These are phyloP conservation scores for Heliocybe sulcata DNA, from an alignment of 1,284 basidiomycete genomes.

Conservation along the genomic window DNA sequence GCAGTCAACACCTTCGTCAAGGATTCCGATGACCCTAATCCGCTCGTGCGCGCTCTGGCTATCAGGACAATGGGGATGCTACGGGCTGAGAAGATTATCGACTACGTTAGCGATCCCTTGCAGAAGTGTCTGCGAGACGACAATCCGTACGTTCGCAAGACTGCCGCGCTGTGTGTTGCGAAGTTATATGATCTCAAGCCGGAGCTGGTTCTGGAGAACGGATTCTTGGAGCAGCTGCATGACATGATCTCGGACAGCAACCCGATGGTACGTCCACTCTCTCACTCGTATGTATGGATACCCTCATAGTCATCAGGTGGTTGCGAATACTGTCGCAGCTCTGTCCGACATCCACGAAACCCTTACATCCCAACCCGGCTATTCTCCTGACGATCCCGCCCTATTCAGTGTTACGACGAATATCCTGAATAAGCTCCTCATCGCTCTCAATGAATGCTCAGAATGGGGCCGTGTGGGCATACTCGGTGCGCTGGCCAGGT, in stretches of 20 bases:
- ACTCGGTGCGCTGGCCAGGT: slow-evolving; percentile 81
- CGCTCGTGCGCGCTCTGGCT: slow-evolving; percentile 91
- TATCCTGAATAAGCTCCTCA: slow-evolving; percentile 85
- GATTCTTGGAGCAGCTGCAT: slow-evolving; percentile 84
- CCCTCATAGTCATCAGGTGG: slow-evolving; percentile 53
- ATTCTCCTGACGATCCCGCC: slow-evolving; percentile 53
- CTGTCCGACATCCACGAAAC: slow-evolving; percentile 87
- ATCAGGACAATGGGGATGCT: slow-evolving; percentile 98
- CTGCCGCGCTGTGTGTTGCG: slow-evolving; percentile 91
- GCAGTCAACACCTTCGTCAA: slow-evolving; percentile 99
- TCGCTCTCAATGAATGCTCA: slow-evolving; percentile 96
- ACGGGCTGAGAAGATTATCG: slow-evolving; percentile 97
- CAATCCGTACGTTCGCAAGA: slow-evolving; percentile 97
- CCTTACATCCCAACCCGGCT: slow-evolving; percentile 46
- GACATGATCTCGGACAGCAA: slow-evolving; percentile 94
- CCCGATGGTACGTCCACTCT: slow-evolving; percentile 72
- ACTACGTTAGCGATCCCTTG: slow-evolving; percentile 93
- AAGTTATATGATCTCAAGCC: slow-evolving; percentile 98
- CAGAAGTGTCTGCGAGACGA: slow-evolving; percentile 90
- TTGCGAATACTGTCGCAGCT: slow-evolving; percentile 91
- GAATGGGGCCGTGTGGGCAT: slow-evolving; percentile 98
- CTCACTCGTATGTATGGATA: slow-evolving; percentile 7
- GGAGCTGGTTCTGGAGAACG: slow-evolving; percentile 90
- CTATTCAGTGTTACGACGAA: slow-evolving; percentile 78
- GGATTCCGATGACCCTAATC: slow-evolving; percentile 94